Base-by-base conservation (phyloP, 2,329 filamentous ascomycete species). In the Pezicula neosporulosa region DNA sequence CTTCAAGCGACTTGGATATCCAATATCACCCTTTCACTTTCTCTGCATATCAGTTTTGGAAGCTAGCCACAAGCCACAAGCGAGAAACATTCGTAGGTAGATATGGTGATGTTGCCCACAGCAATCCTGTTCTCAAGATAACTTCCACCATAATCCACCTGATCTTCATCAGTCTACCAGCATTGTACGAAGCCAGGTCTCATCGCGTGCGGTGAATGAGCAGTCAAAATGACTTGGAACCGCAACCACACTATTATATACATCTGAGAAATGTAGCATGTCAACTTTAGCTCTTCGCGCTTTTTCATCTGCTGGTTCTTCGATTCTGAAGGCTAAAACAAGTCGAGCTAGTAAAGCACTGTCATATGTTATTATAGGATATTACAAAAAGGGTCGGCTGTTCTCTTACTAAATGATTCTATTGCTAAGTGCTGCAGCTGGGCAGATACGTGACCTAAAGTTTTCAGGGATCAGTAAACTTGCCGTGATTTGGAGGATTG, bases 341-440 rank as follows among this genome's bases (percentile, higher is more conserved):
- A 60, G 42, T 21, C 56, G 46, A 18, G 47, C 47, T 9, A 60
- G 45, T 7, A 60, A 38, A 15, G 58, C 59, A 51, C 52, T 51
- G 12, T 9, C 1, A 33, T 33, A 13, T 33, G 2, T 33, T 33
- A 33, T 33, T 33, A 13, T 7, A 10, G 12, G 9, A 33, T 33
- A 33, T 33, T 7, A 45, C 5, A 6, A 30, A 24, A 24, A 19
- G 33, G 30, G 10, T 13, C 9, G 7, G 30, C 12, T 7, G 30
- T 33, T 1, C 15, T 44, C 44, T 48, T 18, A 53, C 44, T 50
- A 56, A n/a, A 62, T 60, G 30, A 62, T 51, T 4, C 60, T 48
- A 52, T 61, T 62, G 19, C 56, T 58, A 49, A 62, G 53, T 19
- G 57, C 58, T 9, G 55, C 56, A 28, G 60, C 59, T 18, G 60